Evolutionary conservation across 2,329 filamentous ascomycete genomes (phyloP), one percentile per base, ranked within the genome.

Genomic region (Bipolaris cookei): DNA sequence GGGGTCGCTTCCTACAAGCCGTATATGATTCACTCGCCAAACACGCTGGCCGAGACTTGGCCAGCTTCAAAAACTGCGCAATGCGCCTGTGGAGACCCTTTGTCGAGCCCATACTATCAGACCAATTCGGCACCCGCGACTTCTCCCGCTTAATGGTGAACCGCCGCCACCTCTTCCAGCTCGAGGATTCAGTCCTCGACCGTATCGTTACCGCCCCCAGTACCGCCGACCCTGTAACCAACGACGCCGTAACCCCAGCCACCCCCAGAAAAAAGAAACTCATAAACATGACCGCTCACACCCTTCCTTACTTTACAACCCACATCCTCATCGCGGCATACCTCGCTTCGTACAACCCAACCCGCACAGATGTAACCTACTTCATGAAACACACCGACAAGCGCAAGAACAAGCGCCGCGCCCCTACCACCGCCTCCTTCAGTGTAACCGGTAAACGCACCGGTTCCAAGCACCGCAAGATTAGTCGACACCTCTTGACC

Each of bases 21-120:
- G 87, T 97, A 13, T 95, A 96, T 82, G 95, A 99, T 72, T 88
- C 93, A 1, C 82, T 98, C 11, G 87, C 89, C 46, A 91, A 89
- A 62, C 87, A 91, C 44, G 92, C 92, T 3, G 90, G 90, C 0
- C 87, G 92, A 47, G 92, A 94, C 35, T 82, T 98, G 13, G 83
- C 89, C 1, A 85, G 86, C 10, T 92, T 97, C 65, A 83, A 81
- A 3, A 84, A 85, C 34, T 86, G 89, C 47, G 92, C 90, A 70
- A 77, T 85, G 46, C 85, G 88, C 41, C 83, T 98, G 18, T 99
- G 95, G 95, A 88, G 89, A 10, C 85, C 88, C 3, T 98, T 99
- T 76, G 88, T 91, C 0, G 84, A 86, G 6, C 94, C 94, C 0
- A 84, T 98, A 21, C 77, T 88, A 1, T 85, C 87, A 1, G 90